phyloP scores from a whole-genome alignment of 441 rosid species.

The Erysimum cheiri region DNA sequence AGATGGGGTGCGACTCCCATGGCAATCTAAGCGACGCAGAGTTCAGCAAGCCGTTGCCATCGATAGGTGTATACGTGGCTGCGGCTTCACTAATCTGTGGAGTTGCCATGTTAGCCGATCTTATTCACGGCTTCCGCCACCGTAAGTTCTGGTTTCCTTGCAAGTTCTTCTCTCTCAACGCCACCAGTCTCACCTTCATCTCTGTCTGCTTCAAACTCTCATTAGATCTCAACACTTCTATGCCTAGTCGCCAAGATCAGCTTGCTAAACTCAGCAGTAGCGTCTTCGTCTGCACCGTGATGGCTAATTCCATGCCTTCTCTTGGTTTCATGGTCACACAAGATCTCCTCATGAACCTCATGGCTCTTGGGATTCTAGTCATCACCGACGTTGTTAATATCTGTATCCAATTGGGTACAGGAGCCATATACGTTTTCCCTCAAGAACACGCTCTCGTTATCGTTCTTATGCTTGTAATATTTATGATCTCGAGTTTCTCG shows the following conservation, averaged over 20 bases:
- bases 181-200: conserved; percentile 72
- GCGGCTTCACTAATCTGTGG: conserved; percentile 56
- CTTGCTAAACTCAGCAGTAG: conserved; percentile 88
- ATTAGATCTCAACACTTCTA: conserved; percentile 84
- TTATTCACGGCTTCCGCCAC: conserved; percentile 60
- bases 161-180: conserved; percentile 72
- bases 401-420: conserved; percentile 81
- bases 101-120: conserved; percentile 70
- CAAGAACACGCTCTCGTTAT: conserved; percentile 67
- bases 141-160: conserved; percentile 78
- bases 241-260: conserved; percentile 88
- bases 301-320: conserved; percentile 92
- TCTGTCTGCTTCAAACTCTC: conserved; percentile 75
- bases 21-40: conserved; percentile 66
- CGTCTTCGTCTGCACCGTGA: conserved; percentile 68
- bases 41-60: conserved; percentile 75
- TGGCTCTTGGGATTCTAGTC: conserved; percentile 75
- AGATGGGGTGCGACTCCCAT: conserved; percentile 61
- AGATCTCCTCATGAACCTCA: conserved; percentile 62
- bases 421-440: conserved; percentile 69
- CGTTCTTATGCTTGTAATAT: conserved; percentile 67
- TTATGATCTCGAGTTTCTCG: conserved; percentile 61
- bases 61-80: conserved; percentile 59
- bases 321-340: conserved; percentile 70
- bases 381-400: conserved; percentile 69